These are phyloP conservation scores for Colletotrichum cuscutae DNA, from an alignment of 2,329 filamentous ascomycete species.

Conservation along the genomic window DNA sequence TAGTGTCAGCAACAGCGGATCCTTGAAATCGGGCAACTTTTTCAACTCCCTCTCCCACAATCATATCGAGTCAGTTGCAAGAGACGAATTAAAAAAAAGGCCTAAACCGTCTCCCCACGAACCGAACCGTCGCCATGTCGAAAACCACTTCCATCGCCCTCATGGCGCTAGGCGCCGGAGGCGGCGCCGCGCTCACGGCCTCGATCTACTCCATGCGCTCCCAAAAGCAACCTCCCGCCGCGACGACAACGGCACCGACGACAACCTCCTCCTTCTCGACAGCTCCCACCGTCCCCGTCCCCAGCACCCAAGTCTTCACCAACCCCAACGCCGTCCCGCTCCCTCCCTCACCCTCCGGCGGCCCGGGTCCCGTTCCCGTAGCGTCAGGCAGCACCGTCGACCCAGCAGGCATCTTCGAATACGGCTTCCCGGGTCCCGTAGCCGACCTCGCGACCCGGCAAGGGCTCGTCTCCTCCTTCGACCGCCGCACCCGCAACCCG, in stretches of 20 bases:
- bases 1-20: slow-evolving; percentile 21
- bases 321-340: slow-evolving; percentile 38
- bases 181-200: slow-evolving; percentile 79
- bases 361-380: slow-evolving; percentile 38
- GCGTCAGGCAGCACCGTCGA: slow-evolving; percentile 66
- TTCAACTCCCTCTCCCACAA: neutral
- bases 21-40: slow-evolving; percentile 3
- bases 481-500: slow-evolving; percentile 90
- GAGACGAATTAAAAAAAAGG: neutral
- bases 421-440: slow-evolving; percentile 92
- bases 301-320: slow-evolving; percentile 67
- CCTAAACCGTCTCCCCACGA: slow-evolving; percentile 1
- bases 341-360: slow-evolving; percentile 41
- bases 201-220: slow-evolving; percentile 71
- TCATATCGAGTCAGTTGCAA: neutral
- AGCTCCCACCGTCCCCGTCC: slow-evolving; percentile 53
- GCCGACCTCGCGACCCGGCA: slow-evolving; percentile 81
- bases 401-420: slow-evolving; percentile 81
- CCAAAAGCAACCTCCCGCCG: slow-evolving; percentile 45
- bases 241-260: slow-evolving; percentile 40
- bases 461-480: slow-evolving; percentile 87
- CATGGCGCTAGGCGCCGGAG: slow-evolving; percentile 79
- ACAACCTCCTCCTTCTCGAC: slow-evolving; percentile 41
- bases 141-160: slow-evolving; percentile 77
- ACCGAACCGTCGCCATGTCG: slow-evolving; percentile 68